Percentiles rank a stretch among this genome's conserved stretches.
phyloP scores from a whole-genome alignment of 106 monocot species.

The Dendrobium catenatum region DNA sequence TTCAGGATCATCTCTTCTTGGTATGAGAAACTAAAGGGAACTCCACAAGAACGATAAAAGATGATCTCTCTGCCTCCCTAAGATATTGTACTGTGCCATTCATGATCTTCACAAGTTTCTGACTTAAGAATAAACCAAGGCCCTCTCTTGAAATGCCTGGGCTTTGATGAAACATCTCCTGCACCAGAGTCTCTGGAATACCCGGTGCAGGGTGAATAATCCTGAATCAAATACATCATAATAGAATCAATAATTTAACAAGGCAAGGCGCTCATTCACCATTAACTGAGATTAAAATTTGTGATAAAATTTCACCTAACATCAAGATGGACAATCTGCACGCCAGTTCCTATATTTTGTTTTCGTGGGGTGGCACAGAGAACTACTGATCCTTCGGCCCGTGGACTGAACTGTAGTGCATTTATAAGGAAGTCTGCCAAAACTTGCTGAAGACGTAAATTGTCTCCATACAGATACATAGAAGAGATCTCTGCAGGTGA shows the following conservation, averaged over 20 bases:
- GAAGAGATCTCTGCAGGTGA: slow-evolving; percentile 50
- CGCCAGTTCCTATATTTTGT: slow-evolving; percentile 46
- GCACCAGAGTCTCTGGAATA: slow-evolving; percentile 67
- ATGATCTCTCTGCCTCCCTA: slow-evolving; percentile 68
- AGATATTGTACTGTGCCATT: slow-evolving; percentile 80
- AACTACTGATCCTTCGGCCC: slow-evolving; percentile 45
- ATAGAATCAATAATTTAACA: too few species aligned
- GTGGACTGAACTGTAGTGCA: slow-evolving; percentile 57
- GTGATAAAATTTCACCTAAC: slow-evolving; percentile 39
- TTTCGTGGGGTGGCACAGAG: slow-evolving; percentile 43
- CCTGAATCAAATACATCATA: slow-evolving; percentile 23
- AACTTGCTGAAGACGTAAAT: slow-evolving; percentile 79
- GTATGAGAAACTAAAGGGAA: slow-evolving; percentile 52
- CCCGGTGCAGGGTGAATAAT: slow-evolving; percentile 84
- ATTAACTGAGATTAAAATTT: background rate
- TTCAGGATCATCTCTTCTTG: slow-evolving; percentile 11
- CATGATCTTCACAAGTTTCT: slow-evolving; percentile 81
- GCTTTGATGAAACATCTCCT: slow-evolving; percentile 80
- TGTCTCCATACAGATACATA: slow-evolving; percentile 74
- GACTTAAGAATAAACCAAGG: slow-evolving; percentile 58
- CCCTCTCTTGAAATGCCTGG: slow-evolving; percentile 58
- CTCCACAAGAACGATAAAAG: slow-evolving; percentile 70
- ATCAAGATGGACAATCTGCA: slow-evolving; percentile 77
- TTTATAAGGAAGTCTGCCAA: slow-evolving; percentile 61
- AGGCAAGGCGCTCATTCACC: too few species aligned